A percentile compares a stretch with the other conserved stretches of the same genome.
These are phyloP conservation scores for Suillus paluster DNA, from an alignment of 768 basidiomycete genomes.

Conservation along the genomic window DNA sequence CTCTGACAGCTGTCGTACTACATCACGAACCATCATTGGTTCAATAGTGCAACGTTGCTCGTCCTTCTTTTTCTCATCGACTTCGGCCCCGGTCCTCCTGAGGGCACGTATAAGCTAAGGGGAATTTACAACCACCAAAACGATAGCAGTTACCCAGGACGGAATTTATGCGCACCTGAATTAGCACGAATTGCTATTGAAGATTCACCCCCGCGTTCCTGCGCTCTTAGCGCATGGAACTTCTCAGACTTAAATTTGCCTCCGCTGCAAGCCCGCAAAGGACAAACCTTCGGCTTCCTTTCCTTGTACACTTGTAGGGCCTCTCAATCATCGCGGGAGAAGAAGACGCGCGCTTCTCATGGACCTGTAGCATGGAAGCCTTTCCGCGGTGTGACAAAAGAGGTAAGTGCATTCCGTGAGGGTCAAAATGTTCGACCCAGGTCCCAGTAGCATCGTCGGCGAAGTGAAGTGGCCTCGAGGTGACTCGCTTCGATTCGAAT, in stretches of 20 bases:
- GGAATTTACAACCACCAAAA: neutral
- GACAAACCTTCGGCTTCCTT: neutral
- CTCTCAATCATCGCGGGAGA: slow-evolving; percentile 8
- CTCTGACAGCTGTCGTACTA: neutral
- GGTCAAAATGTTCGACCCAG: neutral
- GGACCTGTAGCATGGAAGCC: neutral
- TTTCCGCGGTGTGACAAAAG: neutral
- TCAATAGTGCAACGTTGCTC: neutral
- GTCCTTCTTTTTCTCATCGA: slow-evolving; percentile 8
- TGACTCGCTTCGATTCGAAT: neutral
- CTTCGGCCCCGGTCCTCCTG: slow-evolving; percentile 2
- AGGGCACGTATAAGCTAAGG: neutral
- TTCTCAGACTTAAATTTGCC: neutral
- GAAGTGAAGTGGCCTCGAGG: neutral
- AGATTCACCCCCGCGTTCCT: neutral
- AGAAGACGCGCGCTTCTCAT: neutral
- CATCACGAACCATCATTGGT: neutral
- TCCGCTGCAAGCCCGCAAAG: slow-evolving; percentile 4
- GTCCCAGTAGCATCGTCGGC: neutral
- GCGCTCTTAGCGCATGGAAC: neutral
- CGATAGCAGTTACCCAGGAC: neutral
- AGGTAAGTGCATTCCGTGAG: neutral
- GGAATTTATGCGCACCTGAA: slow-evolving; percentile 4
- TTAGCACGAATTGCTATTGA: neutral
- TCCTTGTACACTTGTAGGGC: neutral